Base-by-base conservation (phyloP, 2,329 filamentous ascomycete species). In the Exophiala lecanii-corni region DNA sequence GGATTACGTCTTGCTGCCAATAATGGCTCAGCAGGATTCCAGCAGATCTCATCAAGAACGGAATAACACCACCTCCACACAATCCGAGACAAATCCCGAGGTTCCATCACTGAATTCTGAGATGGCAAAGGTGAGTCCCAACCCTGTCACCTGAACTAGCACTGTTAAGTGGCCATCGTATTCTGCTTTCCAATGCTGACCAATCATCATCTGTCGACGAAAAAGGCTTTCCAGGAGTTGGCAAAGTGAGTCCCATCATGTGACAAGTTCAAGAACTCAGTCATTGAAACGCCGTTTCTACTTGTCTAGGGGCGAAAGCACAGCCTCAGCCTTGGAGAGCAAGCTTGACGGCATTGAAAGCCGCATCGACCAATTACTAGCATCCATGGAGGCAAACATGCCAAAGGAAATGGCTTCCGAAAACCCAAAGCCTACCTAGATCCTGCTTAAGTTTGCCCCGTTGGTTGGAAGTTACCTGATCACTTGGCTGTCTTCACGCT, bases 271-370 rank as follows among this genome's bases (percentile, higher is more conserved):
- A n/a, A n/a, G n/a, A n/a, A n/a, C n/a, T n/a, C n/a, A n/a, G n/a
- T n/a, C n/a, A n/a, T n/a, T n/a, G n/a, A n/a, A n/a, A n/a, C n/a
- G n/a, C n/a, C n/a, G n/a, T n/a, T n/a, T n/a, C n/a, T n/a, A n/a
- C n/a, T n/a, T n/a, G n/a, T 7, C 6, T 18, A 74, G 71, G 45
- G 76, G 76, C 55, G 76, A 80, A 60, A 66, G 65, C 46, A 73
- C 75, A 21, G 76, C 76, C 4, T 63, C 72, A 19, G 73, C 70
- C 15, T 59, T 80, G 20, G 76, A 80, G 56, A 68, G 67, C 47
- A 71, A 77, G 52, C 66, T 80, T 21, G 68, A 67, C 44, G 63
- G 63, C 17, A 65, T 80, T 40, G 76, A 80, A 56, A 66, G 64
- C 41, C 75, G 73, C 59, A 77, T 80, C 36, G 72, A 76, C 50